A percentile compares a stretch with the other conserved stretches of the same genome.
These are phyloP conservation scores for Naumovozyma castellii DNA, from an alignment of 805 yeast species.

Conservation along the genomic window DNA sequence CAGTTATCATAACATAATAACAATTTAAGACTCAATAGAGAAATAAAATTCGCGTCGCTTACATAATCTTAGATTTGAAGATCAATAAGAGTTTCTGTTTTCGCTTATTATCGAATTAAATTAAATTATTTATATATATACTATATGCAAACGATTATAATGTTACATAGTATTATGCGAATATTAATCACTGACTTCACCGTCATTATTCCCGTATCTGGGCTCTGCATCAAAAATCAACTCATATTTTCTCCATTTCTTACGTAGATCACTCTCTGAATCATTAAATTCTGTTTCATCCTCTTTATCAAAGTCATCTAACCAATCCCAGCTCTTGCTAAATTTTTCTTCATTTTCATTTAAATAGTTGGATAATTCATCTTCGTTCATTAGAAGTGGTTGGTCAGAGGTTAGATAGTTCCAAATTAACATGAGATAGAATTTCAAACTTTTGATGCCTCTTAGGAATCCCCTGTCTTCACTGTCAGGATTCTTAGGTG, in stretches of 20 bases:
- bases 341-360: conserved; percentile 15
- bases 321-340: conserved; percentile 29
- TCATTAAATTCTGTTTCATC: conserved; percentile 26
- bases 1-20: no score
- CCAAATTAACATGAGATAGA: conserved; percentile 57
- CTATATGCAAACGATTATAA: neutral
- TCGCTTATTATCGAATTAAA: no score
- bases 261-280: conserved; percentile 22
- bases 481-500: conserved; percentile 52
- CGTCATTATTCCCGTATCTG: conserved; percentile 21
- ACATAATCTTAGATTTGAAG: no score
- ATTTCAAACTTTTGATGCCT: conserved; percentile 67
- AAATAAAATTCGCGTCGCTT: no score
- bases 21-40: no score
- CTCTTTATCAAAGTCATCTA: conserved; percentile 32
- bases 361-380: conserved; percentile 14
- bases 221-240: conserved; percentile 30
- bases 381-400: conserved; percentile 20
- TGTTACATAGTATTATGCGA: neutral
- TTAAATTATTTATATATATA: no score
- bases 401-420: conserved; percentile 39
- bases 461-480: conserved; percentile 80
- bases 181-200: conserved; percentile 24
- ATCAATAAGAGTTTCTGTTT: no score
- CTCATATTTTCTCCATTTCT: conserved; percentile 31